These are phyloP conservation scores for Musa itinerans DNA, from an alignment of 176 grass and related monocot species.

Conservation along the genomic window DNA sequence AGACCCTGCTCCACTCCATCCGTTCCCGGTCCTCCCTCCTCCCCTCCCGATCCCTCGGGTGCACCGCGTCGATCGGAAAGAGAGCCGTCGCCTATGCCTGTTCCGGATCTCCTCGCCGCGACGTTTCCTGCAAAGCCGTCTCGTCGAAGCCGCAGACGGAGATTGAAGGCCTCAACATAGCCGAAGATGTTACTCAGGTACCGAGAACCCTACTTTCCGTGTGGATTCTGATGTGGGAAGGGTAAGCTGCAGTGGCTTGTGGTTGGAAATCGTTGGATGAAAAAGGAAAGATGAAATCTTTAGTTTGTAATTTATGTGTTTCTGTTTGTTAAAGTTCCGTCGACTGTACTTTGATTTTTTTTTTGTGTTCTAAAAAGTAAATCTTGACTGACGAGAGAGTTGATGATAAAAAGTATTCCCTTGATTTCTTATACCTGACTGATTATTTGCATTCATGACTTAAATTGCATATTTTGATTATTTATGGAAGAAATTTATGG, in stretches of 20 bases:
- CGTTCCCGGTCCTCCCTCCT: neutral
- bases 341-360: neutral
- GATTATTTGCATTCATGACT: neutral
- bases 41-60: conserved; percentile 3
- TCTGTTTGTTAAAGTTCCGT: neutral
- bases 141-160: conserved; percentile 22
- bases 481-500: neutral
- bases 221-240: neutral
- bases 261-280: too few species aligned
- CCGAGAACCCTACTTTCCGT: neutral
- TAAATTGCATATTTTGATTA: neutral
- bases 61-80: neutral
- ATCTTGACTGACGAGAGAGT: neutral
- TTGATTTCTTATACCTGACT: neutral
- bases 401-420: neutral
- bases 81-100: conserved; percentile 6
- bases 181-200: conserved; percentile 80
- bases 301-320: neutral
- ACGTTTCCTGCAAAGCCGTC: conserved; percentile 41
- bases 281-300: too few species aligned
- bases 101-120: conserved; percentile 2
- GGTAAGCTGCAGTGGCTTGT: too few species aligned
- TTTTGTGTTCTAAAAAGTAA: neutral
- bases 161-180: conserved; percentile 84
- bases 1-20: too few species aligned